Conservation (phyloP, 768 basidiomycete species). For the Amanita muscaria region DNA sequence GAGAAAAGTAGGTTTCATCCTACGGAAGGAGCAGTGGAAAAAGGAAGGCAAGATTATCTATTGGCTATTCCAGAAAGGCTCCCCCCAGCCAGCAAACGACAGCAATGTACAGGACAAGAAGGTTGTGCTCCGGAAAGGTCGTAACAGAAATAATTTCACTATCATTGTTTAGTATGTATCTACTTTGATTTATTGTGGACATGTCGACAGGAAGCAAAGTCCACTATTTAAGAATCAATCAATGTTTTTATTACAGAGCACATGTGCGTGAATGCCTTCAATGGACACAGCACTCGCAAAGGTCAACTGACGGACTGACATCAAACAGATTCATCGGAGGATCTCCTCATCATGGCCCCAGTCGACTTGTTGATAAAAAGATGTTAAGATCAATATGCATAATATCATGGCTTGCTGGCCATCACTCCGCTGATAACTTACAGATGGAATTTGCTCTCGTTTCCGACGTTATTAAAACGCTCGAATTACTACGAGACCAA, state of each 20-base stretch:
- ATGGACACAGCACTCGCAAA: conserved; percentile 41
- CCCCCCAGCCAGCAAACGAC: neutral
- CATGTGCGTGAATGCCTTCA: conserved; percentile 77
- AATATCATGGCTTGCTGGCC: too few species aligned
- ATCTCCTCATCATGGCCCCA: conserved; percentile 50
- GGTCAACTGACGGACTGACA: conserved; percentile 19
- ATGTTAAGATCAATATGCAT: too few species aligned
- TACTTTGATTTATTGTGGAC: too few species aligned
- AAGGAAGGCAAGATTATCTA: conserved; percentile 79
- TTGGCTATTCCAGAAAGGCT: conserved; percentile 64
- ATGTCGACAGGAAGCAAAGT: conserved; percentile 14
- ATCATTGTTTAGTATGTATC: conserved; percentile 29
- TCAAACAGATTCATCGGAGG: conserved; percentile 19
- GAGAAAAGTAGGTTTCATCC: conserved; percentile 52
- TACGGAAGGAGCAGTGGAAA: conserved; percentile 54
- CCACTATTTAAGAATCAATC: conserved; percentile 53
- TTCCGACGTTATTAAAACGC: too few species aligned
- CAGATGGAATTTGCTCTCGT: too few species aligned
- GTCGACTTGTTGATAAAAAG: too few species aligned
- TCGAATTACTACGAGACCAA: too few species aligned
- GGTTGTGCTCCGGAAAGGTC: conserved; percentile 48
- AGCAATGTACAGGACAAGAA: conserved; percentile 41
- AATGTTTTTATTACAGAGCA: conserved; percentile 58
- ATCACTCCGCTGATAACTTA: too few species aligned
- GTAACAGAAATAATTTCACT: conserved; percentile 68